phyloP scores from a whole-genome alignment of 768 basidiomycete genomes.

The Amanita inopinata region DNA sequence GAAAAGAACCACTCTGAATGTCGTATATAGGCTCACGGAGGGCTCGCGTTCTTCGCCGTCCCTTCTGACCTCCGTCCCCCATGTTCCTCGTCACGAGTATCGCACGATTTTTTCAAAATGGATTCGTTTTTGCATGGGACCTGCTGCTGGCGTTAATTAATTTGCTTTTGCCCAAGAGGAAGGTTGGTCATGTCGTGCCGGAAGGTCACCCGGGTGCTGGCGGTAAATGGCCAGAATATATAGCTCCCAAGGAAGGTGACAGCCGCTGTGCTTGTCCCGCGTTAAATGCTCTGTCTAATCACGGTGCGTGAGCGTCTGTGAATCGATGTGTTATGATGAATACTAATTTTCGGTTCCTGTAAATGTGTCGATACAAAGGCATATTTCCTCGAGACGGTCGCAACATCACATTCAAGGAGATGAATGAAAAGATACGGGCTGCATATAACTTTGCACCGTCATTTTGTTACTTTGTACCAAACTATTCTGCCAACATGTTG shows the following conservation, averaged over 20 bases:
- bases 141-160: slow-evolving; percentile 40
- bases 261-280: slow-evolving; percentile 69
- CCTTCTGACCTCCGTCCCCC: slow-evolving; percentile 6
- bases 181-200: slow-evolving; percentile 46
- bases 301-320: slow-evolving; percentile 39
- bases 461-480: slow-evolving; percentile 61
- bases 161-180: slow-evolving; percentile 36
- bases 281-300: slow-evolving; percentile 76
- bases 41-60: background rate
- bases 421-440: slow-evolving; percentile 31
- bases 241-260: slow-evolving; percentile 47
- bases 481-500: slow-evolving; percentile 48
- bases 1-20: background rate
- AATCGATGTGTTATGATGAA: background rate
- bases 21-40: background rate
- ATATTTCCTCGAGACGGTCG: slow-evolving; percentile 57
- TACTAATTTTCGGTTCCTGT: background rate
- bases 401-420: slow-evolving; percentile 52
- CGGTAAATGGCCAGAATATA: slow-evolving; percentile 63
- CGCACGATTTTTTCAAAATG: slow-evolving; percentile 18
- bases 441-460: slow-evolving; percentile 65
- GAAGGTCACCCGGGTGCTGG: slow-evolving; percentile 44
- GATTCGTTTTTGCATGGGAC: slow-evolving; percentile 41
- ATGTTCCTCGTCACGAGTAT: slow-evolving; percentile 26
- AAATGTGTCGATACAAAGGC: slow-evolving; percentile 27